These are phyloP conservation scores for Cladophialophora carrionii DNA, from an alignment of 2,329 filamentous ascomycete species.

Conservation along the genomic window DNA sequence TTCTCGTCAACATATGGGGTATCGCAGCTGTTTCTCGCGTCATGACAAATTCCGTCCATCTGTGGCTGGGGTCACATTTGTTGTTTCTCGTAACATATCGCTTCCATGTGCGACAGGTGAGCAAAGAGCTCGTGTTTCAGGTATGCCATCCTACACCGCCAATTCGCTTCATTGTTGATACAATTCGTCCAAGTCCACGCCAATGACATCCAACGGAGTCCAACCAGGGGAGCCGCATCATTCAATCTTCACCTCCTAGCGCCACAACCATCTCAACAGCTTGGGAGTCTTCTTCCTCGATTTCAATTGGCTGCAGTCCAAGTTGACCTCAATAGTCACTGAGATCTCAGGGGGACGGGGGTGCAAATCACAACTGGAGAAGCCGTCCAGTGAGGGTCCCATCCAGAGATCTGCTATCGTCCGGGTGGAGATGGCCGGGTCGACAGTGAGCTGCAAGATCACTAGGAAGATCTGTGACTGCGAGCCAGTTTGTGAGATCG, in stretches of 20 bases:
- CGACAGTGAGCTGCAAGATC: constrained; percentile 41
- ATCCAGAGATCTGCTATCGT: constrained; percentile 49
- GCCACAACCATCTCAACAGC: background rate
- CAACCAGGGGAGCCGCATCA: background rate
- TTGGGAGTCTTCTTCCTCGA: background rate
- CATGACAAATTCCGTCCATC: constrained; percentile 21
- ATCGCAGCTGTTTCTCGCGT: constrained; percentile 17
- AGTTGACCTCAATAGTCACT: background rate
- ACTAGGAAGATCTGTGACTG: constrained; percentile 7
- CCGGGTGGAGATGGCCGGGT: constrained; percentile 45
- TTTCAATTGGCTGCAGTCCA: background rate
- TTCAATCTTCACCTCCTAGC: background rate
- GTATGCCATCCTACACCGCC: constrained; percentile 14
- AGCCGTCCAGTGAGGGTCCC: constrained; percentile 22
- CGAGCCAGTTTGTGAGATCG: constrained; percentile 22
- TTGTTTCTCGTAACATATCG: constrained; percentile 24
- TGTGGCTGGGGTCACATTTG: constrained; percentile 12
- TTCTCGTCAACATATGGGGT: constrained; percentile 9
- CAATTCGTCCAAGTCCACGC: constrained; percentile 2
- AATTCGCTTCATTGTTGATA: constrained; percentile 10
- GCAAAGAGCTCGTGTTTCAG: constrained; percentile 9
- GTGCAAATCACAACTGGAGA: constrained; percentile 6
- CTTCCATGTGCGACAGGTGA: constrained; percentile 10
- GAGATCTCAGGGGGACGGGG: background rate
- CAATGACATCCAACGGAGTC: constrained; percentile 1